Evolutionary conservation across 2,329 filamentous ascomycete genomes (phyloP).

Genomic region (Fusarium heterosporum): DNA sequence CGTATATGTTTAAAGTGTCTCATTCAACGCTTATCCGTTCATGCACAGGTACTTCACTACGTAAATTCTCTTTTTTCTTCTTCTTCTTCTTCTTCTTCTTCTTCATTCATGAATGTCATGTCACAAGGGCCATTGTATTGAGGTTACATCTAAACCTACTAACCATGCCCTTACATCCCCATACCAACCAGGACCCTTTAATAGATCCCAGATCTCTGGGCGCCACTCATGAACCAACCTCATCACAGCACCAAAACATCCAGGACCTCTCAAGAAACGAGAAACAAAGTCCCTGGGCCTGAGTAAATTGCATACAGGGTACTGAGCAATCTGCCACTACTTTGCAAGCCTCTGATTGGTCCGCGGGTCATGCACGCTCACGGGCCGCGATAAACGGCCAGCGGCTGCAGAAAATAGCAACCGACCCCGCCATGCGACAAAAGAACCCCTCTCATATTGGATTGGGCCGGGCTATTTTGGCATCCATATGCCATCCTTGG

Average conservation of each 20-base stretch:
- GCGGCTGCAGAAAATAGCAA: slow-evolving; percentile 48
- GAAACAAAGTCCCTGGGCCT: slow-evolving; percentile 29
- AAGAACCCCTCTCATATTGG: slow-evolving; percentile 12
- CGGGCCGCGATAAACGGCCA: slow-evolving; percentile 44
- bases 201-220: slow-evolving; percentile 34
- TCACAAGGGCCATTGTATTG: not conserved
- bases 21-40: not conserved
- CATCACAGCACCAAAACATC: slow-evolving; percentile 17
- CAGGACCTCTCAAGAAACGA: slow-evolving; percentile 26
- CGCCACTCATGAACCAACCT: slow-evolving; percentile 32
- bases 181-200: slow-evolving; percentile 7
- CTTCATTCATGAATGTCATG: not conserved
- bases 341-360: slow-evolving; percentile 28
- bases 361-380: slow-evolving; percentile 20
- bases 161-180: slow-evolving; percentile 6
- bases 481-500: not conserved
- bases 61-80: not conserved
- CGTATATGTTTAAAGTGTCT: not conserved
- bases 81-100: not conserved
- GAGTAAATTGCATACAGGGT: slow-evolving; percentile 25
- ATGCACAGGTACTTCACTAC: not conserved
- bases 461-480: slow-evolving; percentile 17
- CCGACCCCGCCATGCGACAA: slow-evolving; percentile 25
- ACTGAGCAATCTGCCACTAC: slow-evolving; percentile 8
- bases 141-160: slow-evolving; percentile 9